phyloP scores from a whole-genome alignment of 2,329 filamentous ascomycete genomes.

The Pseudocercospora cruenta region DNA sequence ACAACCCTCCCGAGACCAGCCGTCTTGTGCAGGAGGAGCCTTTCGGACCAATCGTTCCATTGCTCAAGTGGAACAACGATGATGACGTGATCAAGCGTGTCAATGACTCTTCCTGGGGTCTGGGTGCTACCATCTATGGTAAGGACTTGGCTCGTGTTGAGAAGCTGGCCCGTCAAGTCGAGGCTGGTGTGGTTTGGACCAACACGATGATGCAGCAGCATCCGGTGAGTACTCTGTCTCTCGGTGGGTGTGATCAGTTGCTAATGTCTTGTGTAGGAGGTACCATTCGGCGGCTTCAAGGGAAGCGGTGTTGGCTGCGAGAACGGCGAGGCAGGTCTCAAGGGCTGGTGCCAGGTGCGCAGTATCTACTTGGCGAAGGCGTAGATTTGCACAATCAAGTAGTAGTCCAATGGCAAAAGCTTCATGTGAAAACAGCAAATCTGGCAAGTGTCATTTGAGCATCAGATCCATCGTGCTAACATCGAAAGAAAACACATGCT shows the following conservation, averaged over 20 bases:
- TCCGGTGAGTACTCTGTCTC: conserved; percentile 15
- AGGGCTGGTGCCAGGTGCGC: conserved; percentile 49
- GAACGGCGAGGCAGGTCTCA: conserved; percentile 46
- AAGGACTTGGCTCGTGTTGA: conserved; percentile 77
- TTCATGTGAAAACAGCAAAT: too few species aligned
- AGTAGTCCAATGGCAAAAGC: too few species aligned
- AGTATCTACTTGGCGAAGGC: conserved; percentile 49
- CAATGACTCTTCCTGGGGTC: conserved; percentile 72
- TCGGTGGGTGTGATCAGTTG: neutral
- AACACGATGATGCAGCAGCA: conserved; percentile 30
- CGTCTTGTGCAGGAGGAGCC: conserved; percentile 89
- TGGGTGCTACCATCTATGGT: conserved; percentile 93
- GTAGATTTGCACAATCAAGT: conserved; percentile 5
- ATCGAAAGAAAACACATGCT: too few species aligned
- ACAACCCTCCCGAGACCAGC: conserved; percentile 78
- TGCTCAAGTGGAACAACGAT: conserved; percentile 73
- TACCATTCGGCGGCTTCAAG: conserved; percentile 73
- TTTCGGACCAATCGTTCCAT: conserved; percentile 86
- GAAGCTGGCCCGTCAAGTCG: conserved; percentile 74
- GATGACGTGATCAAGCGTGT: too few species aligned
- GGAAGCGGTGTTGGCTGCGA: conserved; percentile 60
- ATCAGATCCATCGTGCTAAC: too few species aligned
- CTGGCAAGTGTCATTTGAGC: too few species aligned
- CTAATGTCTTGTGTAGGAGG: conserved; percentile 38
- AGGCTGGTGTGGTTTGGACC: conserved; percentile 80